Conservation (phyloP, 345 rosid species). For the Salix arbutifolia region DNA sequence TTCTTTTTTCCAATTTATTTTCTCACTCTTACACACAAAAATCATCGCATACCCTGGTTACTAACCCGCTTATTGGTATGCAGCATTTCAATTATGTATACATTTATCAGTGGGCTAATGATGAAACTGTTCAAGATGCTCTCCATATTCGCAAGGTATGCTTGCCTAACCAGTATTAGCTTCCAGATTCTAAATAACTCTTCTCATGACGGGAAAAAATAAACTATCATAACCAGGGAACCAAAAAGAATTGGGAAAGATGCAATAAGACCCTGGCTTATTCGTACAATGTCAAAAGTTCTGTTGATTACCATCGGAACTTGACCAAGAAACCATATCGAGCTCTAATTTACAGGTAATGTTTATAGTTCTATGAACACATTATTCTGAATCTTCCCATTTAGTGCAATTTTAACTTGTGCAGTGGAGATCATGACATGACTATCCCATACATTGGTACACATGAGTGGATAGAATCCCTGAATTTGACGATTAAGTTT, state of each 20-base stretch:
- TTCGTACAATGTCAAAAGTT: not conserved
- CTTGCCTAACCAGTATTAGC: not conserved
- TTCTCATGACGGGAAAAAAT: too few species aligned
- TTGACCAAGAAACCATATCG: constrained; percentile 20
- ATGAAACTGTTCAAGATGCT: constrained; percentile 26
- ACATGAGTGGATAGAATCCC: constrained; percentile 27
- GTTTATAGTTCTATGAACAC: too few species aligned
- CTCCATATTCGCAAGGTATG: constrained; percentile 29
- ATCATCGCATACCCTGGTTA: not conserved
- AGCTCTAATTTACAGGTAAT: constrained; percentile 24
- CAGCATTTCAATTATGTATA: constrained; percentile 11
- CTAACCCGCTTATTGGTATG: not conserved
- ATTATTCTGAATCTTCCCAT: too few species aligned
- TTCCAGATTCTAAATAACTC: not conserved
- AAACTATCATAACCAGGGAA: constrained; percentile 17
- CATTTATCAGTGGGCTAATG: constrained; percentile 24
- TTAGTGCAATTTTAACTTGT: not conserved
- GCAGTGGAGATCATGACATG: constrained; percentile 41
- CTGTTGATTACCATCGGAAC: constrained; percentile 15
- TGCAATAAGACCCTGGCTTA: constrained; percentile 24
- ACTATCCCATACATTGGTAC: constrained; percentile 26
- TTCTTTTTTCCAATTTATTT: too few species aligned
- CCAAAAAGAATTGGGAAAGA: constrained; percentile 15
- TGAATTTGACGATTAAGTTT: constrained; percentile 16
- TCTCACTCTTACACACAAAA: too few species aligned